Evolutionary conservation across 352 stramenopile genomes (phyloP).

Genomic region (Globisporangium uncinulatum): DNA sequence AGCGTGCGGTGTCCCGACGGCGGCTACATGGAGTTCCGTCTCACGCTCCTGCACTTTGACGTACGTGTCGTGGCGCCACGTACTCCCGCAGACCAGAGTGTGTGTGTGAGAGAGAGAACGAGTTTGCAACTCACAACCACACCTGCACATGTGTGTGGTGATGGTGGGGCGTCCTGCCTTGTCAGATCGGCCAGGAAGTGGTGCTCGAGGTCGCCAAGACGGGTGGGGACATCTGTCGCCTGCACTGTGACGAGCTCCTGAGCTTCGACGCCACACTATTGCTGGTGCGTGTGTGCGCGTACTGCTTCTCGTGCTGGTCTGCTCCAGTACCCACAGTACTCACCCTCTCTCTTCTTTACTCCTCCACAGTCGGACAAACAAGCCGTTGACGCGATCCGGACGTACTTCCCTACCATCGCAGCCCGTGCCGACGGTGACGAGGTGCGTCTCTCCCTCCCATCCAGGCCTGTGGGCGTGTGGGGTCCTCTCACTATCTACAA

Average conservation of each 20-base stretch:
- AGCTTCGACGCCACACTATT: constrained; percentile 33
- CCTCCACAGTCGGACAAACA: constrained; percentile 41
- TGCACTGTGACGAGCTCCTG: constrained; percentile 34
- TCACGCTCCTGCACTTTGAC: constrained; percentile 58
- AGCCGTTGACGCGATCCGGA: constrained; percentile 44
- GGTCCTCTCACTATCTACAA: background rate
- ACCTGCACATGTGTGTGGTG: background rate
- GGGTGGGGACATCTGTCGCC: constrained; percentile 48
- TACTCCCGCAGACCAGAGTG: background rate
- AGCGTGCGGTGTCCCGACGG: constrained; percentile 58
- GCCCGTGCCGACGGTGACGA: constrained; percentile 32
- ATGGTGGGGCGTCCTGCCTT: background rate
- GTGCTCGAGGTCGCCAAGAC: constrained; percentile 47
- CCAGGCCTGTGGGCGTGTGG: no score
- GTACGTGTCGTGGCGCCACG: constrained; percentile 6
- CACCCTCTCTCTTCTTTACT: background rate
- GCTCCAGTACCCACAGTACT: background rate
- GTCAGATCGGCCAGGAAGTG: constrained; percentile 23
- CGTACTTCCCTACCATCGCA: constrained; percentile 60
- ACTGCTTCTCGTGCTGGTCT: background rate
- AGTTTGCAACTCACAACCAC: background rate
- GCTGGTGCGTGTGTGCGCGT: constrained; percentile 18
- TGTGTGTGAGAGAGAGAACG: no score
- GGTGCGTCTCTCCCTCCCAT: constrained; percentile 11
- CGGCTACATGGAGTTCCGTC: constrained; percentile 54